Evolutionary conservation across 352 stramenopile genomes (phyloP).

Genomic region (Phytophthora rubi): DNA sequence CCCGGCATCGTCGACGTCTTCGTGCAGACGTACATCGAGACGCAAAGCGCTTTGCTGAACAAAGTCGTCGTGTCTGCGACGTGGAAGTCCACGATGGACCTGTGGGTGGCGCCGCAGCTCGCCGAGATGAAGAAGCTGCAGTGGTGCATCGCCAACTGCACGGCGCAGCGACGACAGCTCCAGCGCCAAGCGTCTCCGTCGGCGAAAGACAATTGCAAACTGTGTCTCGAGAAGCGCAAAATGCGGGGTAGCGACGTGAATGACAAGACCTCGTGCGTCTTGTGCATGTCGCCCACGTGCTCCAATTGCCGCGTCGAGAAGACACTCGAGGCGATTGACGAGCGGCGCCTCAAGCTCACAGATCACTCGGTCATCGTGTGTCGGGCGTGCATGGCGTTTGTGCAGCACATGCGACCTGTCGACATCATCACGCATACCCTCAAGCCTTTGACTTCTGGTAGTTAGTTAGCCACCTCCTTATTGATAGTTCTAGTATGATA

Average conservation of each 20-base stretch:
- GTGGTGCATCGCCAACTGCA: conserved; percentile 35
- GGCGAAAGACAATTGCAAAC: conserved; percentile 22
- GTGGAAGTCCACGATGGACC: conserved; percentile 27
- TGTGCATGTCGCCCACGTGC: conserved; percentile 36
- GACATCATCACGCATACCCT: conserved; percentile 31
- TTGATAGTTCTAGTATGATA: neutral
- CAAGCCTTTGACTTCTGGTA: conserved; percentile 15
- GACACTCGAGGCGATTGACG: conserved; percentile 28
- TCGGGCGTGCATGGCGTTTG: conserved; percentile 30
- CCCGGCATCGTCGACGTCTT: conserved; percentile 35
- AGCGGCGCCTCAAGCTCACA: conserved; percentile 25
- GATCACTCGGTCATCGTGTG: conserved; percentile 31
- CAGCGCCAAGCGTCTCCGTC: conserved; percentile 28
- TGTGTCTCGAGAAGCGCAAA: conserved; percentile 27
- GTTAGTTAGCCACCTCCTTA: neutral
- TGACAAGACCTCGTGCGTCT: conserved; percentile 23
- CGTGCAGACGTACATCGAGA: conserved; percentile 37
- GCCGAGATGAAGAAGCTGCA: conserved; percentile 43
- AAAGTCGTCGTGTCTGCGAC: conserved; percentile 32
- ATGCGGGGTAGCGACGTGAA: conserved; percentile 21
- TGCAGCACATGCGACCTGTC: conserved; percentile 29
- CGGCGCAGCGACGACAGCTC: conserved; percentile 25
- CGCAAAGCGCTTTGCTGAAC: conserved; percentile 20
- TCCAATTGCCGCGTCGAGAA: conserved; percentile 30
- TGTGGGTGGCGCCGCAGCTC: conserved; percentile 30